Conservation (phyloP, 176 grass and related monocot genomes). For the Aegilops bicornis region DNA sequence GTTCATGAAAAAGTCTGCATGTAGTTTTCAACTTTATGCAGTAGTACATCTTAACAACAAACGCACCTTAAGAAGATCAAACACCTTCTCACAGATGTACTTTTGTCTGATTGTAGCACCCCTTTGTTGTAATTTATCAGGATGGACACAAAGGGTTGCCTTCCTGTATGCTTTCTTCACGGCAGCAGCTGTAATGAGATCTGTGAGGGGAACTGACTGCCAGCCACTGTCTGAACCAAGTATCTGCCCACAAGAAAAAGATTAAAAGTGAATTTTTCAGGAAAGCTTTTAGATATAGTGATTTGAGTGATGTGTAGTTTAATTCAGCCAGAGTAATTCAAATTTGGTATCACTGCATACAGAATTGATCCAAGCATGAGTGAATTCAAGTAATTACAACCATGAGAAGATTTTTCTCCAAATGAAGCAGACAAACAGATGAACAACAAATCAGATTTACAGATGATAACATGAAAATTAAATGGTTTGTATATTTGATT, state of each 20-base stretch:
- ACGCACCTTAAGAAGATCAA: slow-evolving; percentile 97
- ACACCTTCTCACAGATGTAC: slow-evolving; percentile 99
- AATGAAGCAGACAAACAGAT: neutral
- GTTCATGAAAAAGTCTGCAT: neutral
- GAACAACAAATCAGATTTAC: neutral
- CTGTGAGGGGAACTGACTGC: slow-evolving; percentile 89
- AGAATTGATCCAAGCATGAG: slow-evolving; percentile 14
- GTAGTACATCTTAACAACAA: slow-evolving; percentile 15
- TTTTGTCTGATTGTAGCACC: slow-evolving; percentile 92
- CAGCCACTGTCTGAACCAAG: slow-evolving; percentile 86
- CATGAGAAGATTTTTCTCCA: neutral
- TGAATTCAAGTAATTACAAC: slow-evolving; percentile 20
- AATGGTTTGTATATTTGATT: neutral
- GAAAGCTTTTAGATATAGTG: neutral
- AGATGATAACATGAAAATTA: neutral
- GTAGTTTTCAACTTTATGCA: neutral
- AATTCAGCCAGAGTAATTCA: slow-evolving; percentile 3
- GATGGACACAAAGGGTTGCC: slow-evolving; percentile 97
- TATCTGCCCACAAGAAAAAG: slow-evolving; percentile 57
- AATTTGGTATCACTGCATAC: neutral
- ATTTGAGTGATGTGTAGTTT: neutral
- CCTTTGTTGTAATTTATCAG: slow-evolving; percentile 94
- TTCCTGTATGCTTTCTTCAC: slow-evolving; percentile 95
- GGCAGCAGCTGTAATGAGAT: slow-evolving; percentile 82
- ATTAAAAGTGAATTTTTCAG: neutral